Evolutionary conservation across 768 basidiomycete genomes (phyloP), one percentile per base, ranked within the genome.

Genomic region (Cytidiella melzeri): DNA sequence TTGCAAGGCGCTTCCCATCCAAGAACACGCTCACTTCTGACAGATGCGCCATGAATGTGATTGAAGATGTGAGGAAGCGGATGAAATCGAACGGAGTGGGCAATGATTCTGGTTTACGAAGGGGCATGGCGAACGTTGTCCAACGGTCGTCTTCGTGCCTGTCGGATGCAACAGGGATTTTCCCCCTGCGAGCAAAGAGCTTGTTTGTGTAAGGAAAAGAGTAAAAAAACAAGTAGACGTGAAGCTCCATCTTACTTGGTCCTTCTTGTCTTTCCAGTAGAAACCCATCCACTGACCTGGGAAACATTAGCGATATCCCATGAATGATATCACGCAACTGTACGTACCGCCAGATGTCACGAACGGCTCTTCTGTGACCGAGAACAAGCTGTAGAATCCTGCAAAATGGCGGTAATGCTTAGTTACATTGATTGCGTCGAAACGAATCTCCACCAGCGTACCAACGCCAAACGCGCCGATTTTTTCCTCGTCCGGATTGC

Each of bases 391-490:
- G 59, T 90, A 89, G 64, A 89, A 87, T 4, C 83, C 81, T 81
- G 40, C 27, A 12, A 36, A 39, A 11, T 23, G 3, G 52, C 1
- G 47, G 26, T 20, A 19, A 23, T 13, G 15, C 21, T n/a, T 10
- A 25, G 25, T 26, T 7, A 7, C 4, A 5, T 43, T 9, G 28
- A 10, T n/a, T n/a, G n/a, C n/a, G n/a, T n/a, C n/a, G n/a, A n/a
- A n/a, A n/a, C n/a, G n/a, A n/a, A 11, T 28, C 26, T n/a, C 13
- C 20, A 5, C 23, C 28, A 10, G 45, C 77, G 48, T 51, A 79
- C 84, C 85, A n/a, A 89, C 87, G 49, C 88, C 90, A 57, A 92
- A 92, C n/a, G 92, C 92, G 12, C 95, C 94, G 41, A 98, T 92
- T 71, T 92, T 93, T 65, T 87, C 83, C 64, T 94, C 90, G 56